Conservation (phyloP, 495 filamentous ascomycete genomes). For the Lasiosphaeria hispida region DNA sequence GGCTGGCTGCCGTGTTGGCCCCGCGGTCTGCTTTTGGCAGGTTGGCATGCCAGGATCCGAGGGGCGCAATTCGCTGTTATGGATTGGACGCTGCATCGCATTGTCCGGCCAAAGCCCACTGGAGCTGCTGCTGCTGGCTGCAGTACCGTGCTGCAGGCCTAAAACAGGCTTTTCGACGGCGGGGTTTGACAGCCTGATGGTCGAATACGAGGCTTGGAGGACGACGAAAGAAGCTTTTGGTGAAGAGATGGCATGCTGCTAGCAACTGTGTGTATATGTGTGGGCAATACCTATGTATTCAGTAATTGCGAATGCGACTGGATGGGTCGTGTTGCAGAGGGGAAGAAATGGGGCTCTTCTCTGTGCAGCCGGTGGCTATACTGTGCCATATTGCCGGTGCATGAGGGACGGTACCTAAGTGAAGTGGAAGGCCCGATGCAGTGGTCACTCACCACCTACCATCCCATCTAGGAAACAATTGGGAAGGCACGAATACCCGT, state of each 20-base stretch:
- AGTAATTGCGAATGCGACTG: neutral
- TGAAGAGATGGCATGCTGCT: conserved; percentile 1
- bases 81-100: neutral
- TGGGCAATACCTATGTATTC: too few relatives aligned
- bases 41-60: neutral
- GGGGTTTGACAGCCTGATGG: neutral
- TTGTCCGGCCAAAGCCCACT: conserved; percentile 7
- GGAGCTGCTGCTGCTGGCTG: conserved; percentile 3
- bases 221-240: neutral
- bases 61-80: neutral
- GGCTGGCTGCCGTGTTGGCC: neutral
- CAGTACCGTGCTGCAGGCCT: conserved; percentile 20
- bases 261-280: too few relatives aligned
- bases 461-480: neutral
- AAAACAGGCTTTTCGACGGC: conserved; percentile 14
- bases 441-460: neutral
- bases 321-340: too few relatives aligned
- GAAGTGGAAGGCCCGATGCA: neutral
- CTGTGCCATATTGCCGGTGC: too few relatives aligned
- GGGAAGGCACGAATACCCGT: neutral
- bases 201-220: conserved; percentile 25
- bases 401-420: neutral
- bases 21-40: neutral
- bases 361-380: too few relatives aligned
- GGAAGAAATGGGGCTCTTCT: too few relatives aligned